A percentile compares a stretch with the other conserved stretches of the same genome.
These are phyloP conservation scores for Colletotrichum chlorophyti DNA, from an alignment of 2,329 filamentous ascomycete genomes.

Conservation along the genomic window DNA sequence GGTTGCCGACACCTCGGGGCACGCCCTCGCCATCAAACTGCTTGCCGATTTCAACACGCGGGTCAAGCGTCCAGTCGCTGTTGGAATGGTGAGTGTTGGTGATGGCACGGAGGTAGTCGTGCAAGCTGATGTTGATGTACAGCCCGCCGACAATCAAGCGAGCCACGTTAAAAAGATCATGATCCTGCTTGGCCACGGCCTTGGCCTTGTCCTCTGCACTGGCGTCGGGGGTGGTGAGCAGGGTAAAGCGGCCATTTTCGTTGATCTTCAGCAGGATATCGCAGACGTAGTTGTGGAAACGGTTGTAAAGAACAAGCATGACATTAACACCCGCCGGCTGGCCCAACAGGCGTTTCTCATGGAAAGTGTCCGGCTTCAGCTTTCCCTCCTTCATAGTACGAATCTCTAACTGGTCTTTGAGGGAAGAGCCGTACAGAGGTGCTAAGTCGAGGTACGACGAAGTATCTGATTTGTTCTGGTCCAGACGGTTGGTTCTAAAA, in stretches of 20 bases:
- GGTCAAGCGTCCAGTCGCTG: conserved; percentile 68
- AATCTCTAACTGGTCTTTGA: conserved; percentile 67
- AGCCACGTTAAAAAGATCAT: conserved; percentile 81
- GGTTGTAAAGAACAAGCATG: conserved; percentile 78
- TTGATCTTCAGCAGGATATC: conserved; percentile 83
- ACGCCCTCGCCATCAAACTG: conserved; percentile 51
- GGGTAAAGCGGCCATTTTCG: conserved; percentile 79
- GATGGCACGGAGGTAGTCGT: conserved; percentile 68
- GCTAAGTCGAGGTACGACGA: conserved; percentile 79
- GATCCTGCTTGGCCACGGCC: conserved; percentile 73
- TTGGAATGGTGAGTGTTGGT: conserved; percentile 65
- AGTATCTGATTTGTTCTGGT: conserved; percentile 69
- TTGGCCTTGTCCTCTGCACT: conserved; percentile 52
- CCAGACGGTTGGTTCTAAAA: conserved; percentile 56
- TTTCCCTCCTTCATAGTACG: conserved; percentile 71
- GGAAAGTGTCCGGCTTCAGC: conserved; percentile 74
- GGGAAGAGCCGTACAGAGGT: conserved; percentile 74
- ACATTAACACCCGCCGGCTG: conserved; percentile 73
- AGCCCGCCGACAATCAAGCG: conserved; percentile 75
- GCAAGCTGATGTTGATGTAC: conserved; percentile 77
- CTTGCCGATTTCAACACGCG: conserved; percentile 63
- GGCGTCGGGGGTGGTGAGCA: conserved; percentile 50
- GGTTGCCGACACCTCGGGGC: conserved; percentile 66
- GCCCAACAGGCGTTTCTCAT: conserved; percentile 72
- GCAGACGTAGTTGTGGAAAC: conserved; percentile 88